Conservation (phyloP, 495 filamentous ascomycete genomes). For the Penicillium psychrofluorescens region DNA sequence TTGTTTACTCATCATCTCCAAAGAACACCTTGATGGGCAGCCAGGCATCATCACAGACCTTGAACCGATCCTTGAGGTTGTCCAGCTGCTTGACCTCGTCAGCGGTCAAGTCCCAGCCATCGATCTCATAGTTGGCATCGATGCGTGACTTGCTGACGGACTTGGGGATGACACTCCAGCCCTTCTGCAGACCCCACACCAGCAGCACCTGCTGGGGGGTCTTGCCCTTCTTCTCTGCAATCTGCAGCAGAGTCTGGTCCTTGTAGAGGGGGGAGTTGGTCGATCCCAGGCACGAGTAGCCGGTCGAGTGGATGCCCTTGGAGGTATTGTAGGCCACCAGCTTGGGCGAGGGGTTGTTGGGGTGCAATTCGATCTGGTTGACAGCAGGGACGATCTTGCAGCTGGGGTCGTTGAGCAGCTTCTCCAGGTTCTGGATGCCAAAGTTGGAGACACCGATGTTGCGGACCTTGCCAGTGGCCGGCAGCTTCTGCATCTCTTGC, state of each 20-base stretch:
- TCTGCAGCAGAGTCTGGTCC: constrained; percentile 49
- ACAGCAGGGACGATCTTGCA: constrained; percentile 67
- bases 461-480: constrained; percentile 69
- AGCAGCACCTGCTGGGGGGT: constrained; percentile 63
- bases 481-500: constrained; percentile 75
- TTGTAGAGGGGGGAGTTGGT: constrained; percentile 48
- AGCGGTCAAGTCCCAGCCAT: constrained; percentile 58
- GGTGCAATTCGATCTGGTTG: constrained; percentile 92
- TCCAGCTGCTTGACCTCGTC: constrained; percentile 59
- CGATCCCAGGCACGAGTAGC: constrained; percentile 62
- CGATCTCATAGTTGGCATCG: constrained; percentile 56
- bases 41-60: constrained; percentile 65
- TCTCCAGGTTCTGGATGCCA: constrained; percentile 53
- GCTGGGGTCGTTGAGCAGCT: constrained; percentile 45
- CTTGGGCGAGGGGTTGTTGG: constrained; percentile 72
- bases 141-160: constrained; percentile 56
- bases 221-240: constrained; percentile 60
- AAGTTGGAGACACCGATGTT: constrained; percentile 65
- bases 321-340: constrained; percentile 62
- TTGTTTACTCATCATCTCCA: constrained; percentile 68
- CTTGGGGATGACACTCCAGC: constrained; percentile 69
- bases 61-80: constrained; percentile 60
- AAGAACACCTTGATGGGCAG: constrained; percentile 78
- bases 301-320: constrained; percentile 63
- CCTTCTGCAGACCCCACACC: constrained; percentile 63